These are phyloP conservation scores for Turnera subulata DNA, from an alignment of 345 rosid species.

Conservation along the genomic window DNA sequence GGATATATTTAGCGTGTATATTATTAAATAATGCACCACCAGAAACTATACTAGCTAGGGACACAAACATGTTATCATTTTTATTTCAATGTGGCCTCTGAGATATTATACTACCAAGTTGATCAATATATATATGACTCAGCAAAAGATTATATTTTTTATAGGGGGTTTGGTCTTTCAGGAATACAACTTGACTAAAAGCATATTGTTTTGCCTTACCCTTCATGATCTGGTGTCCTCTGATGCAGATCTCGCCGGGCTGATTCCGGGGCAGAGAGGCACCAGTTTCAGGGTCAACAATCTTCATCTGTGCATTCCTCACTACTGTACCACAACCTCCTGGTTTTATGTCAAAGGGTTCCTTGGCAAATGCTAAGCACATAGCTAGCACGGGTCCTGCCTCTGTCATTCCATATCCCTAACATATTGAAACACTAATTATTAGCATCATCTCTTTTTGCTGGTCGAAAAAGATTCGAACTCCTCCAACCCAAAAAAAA, in stretches of 20 bases:
- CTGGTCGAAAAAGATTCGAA: not conserved
- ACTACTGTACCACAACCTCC: slow-evolving; percentile 86
- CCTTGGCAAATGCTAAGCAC: slow-evolving; percentile 76
- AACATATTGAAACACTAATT: not conserved
- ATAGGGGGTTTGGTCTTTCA: no score
- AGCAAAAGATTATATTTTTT: no score
- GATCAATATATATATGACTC: no score
- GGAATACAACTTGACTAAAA: no score
- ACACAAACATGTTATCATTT: no score
- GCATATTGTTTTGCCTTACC: slow-evolving; percentile 32
- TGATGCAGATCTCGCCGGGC: slow-evolving; percentile 77
- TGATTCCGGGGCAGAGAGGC: slow-evolving; percentile 52
- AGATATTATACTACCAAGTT: no score
- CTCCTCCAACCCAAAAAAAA: no score
- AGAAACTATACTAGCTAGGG: no score
- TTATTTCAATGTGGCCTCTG: no score
- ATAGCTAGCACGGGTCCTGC: slow-evolving; percentile 84
- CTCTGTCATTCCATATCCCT: slow-evolving; percentile 99
- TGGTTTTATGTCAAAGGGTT: slow-evolving; percentile 61
- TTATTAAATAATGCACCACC: no score
- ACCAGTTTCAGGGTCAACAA: slow-evolving; percentile 69
- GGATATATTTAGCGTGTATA: no score
- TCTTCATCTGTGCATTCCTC: slow-evolving; percentile 89
- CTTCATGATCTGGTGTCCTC: slow-evolving; percentile 89
- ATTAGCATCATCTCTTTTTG: no score